Conservation (phyloP, 805 yeast species). For the Cyberlindnera amylophila region DNA sequence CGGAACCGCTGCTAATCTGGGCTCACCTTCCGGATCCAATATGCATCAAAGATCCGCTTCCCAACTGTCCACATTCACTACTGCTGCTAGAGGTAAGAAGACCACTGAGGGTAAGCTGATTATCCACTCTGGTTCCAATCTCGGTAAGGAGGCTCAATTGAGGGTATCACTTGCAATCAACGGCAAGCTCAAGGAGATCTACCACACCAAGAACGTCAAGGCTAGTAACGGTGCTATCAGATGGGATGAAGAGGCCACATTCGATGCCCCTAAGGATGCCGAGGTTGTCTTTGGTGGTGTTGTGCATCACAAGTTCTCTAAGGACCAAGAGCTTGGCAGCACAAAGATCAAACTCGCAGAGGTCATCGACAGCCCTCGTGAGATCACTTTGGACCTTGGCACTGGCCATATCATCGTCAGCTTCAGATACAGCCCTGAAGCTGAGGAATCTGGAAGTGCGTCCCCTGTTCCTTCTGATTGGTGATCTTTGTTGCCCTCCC, state of each 20-base stretch:
- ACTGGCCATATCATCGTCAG: slow-evolving; percentile 41
- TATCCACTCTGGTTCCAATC: slow-evolving; percentile 44
- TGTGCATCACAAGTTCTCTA: slow-evolving; percentile 71
- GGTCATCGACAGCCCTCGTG: slow-evolving; percentile 42
- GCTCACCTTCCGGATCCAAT: slow-evolving; percentile 4
- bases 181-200: slow-evolving; percentile 50
- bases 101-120: slow-evolving; percentile 45
- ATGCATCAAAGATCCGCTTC: slow-evolving; percentile 19
- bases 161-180: slow-evolving; percentile 47
- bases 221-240: slow-evolving; percentile 40
- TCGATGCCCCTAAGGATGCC: slow-evolving; percentile 63
- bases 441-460: slow-evolving; percentile 11
- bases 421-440: slow-evolving; percentile 33
- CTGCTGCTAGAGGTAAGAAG: slow-evolving; percentile 17
- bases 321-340: slow-evolving; percentile 59
- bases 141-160: slow-evolving; percentile 44
- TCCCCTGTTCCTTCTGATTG: slow-evolving; percentile 24
- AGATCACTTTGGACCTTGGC: slow-evolving; percentile 35
- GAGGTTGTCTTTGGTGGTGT: slow-evolving; percentile 56
- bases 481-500: slow-evolving; percentile 4
- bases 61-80: slow-evolving; percentile 22
- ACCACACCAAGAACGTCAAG: slow-evolving; percentile 60
- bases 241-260: slow-evolving; percentile 64
- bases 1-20: slow-evolving; percentile 8
- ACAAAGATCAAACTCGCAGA: slow-evolving; percentile 51